phyloP scores from a whole-genome alignment of 164 flowering plant genomes.

The Vitis cinerea region DNA sequence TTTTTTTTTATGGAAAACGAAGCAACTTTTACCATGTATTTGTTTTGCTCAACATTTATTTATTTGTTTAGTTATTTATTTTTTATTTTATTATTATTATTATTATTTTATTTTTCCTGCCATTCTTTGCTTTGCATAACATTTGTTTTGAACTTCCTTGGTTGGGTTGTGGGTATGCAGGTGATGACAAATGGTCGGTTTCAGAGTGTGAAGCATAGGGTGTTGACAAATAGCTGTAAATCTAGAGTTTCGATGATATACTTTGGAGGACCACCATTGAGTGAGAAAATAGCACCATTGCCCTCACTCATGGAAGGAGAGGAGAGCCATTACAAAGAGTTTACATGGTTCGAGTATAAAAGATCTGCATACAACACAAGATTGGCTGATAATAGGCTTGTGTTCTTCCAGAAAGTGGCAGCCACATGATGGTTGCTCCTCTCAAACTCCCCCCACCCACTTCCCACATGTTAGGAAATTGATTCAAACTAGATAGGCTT shows the following conservation, averaged over 20 bases:
- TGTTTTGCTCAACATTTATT: too few relatives aligned
- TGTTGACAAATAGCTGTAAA: constrained; percentile 28
- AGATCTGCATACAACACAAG: constrained; percentile 55
- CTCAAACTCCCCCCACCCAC: too few relatives aligned
- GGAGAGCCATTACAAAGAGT: constrained; percentile 63
- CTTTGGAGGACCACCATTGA: constrained; percentile 45
- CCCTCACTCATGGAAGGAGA: constrained; percentile 50
- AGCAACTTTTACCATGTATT: too few relatives aligned
- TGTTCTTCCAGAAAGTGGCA: constrained; percentile 29
- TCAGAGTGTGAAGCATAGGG: constrained; percentile 40
- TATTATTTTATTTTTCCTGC: too few relatives aligned
- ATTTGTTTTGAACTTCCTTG: too few relatives aligned
- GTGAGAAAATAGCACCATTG: constrained; percentile 40
- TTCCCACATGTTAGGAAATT: too few relatives aligned
- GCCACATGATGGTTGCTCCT: constrained; percentile 1
- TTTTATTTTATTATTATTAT: too few relatives aligned
- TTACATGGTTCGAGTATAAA: constrained; percentile 76
- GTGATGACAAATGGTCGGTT: constrained; percentile 46
- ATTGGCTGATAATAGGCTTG: constrained; percentile 61
- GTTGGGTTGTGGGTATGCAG: constrained; percentile 3
- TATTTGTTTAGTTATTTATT: too few relatives aligned
- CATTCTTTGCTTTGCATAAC: too few relatives aligned
- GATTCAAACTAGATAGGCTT: too few relatives aligned
- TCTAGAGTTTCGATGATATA: constrained; percentile 44
- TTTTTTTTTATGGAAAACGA: too few relatives aligned